Conservation (phyloP, 257 asterid species). For the Oldenlandia corymbosa region DNA sequence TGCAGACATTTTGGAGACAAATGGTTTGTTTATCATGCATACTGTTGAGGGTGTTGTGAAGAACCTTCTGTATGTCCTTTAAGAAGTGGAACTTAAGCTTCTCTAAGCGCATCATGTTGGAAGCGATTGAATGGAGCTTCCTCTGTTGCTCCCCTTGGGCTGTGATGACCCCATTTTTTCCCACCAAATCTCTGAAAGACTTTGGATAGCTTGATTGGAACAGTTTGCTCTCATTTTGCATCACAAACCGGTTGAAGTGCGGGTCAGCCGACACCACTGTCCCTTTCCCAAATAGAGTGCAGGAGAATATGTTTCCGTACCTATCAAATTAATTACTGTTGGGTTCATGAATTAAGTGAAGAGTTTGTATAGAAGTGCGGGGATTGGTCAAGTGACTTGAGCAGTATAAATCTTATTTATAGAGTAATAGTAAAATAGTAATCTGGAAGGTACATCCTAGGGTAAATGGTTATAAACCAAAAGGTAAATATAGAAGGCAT, state of each 20-base stretch:
- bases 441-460: not conserved
- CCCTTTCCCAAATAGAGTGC: conserved; percentile 67
- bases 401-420: too few species aligned
- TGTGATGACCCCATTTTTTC: conserved; percentile 74
- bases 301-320: conserved; percentile 72
- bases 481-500: not conserved
- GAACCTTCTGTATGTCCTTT: conserved; percentile 58
- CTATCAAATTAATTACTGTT: conserved; percentile 25
- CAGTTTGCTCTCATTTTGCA: conserved; percentile 73
- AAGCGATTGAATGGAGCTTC: conserved; percentile 71
- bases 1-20: conserved; percentile 71
- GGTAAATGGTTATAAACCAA: not conserved
- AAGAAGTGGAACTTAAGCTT: conserved; percentile 71
- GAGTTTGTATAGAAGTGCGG: not conserved
- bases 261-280: conserved; percentile 89
- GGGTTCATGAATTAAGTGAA: not conserved
- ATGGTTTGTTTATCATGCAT: conserved; percentile 48
- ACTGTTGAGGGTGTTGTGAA: conserved; percentile 30
- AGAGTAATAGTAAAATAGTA: too few species aligned
- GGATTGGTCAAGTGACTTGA: not conserved
- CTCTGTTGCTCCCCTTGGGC: conserved; percentile 79
- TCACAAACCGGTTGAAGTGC: conserved; percentile 65
- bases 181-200: conserved; percentile 84
- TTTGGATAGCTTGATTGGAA: conserved; percentile 90
- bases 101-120: conserved; percentile 79